Evolutionary conservation across 805 yeast genomes (phyloP), one percentile per base, ranked within the genome.

Genomic region (Lipomyces yamadae): DNA sequence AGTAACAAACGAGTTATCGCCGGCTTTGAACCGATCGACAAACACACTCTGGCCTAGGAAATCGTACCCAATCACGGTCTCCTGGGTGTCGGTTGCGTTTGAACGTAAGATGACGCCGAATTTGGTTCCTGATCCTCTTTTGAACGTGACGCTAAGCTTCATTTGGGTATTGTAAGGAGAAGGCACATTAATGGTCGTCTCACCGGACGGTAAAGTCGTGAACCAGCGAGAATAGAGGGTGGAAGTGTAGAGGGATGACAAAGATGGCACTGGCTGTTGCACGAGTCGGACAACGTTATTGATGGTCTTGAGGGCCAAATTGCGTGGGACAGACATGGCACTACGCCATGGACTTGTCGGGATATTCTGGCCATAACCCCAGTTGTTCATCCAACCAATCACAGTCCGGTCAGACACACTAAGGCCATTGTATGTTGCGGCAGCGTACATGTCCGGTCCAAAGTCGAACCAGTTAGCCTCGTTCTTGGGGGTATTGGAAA

Each of bases 321-420:
- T 24, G 3, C 65, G 65, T 7, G 65, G 65, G 33, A 58, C 33
- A 8, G 50, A 13, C 81, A 79, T 77, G 2, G 81, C 75, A 24
- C 78, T 72, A 61, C 80, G 75, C 79, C 79, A 80, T 7, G 74
- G 71, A 5, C 64, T 67, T 11, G 81, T 78, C n/a, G 83, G 83
- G 24, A 76, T 79, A 18, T 69, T 69, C 29, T 73, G 74, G 33
- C 75, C 74, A 65, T 81, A 81, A 69, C 79, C 81, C 83, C 83
- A 81, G 70, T 80, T 80, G 52, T 81, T 78, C 50, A 81, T 80
- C 83, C 83, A 81, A 4, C 81, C 82, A 54, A 80, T 65, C 33
- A 80, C 81, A n/a, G 78, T 37, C 2, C 74, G 75, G 18, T 74
- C 77, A 24, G 70, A 70, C 30, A 70, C 65, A 15, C 75, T 76